Base-by-base conservation (phyloP, 2,329 filamentous ascomycete genomes). In the Moelleriella libera region DNA sequence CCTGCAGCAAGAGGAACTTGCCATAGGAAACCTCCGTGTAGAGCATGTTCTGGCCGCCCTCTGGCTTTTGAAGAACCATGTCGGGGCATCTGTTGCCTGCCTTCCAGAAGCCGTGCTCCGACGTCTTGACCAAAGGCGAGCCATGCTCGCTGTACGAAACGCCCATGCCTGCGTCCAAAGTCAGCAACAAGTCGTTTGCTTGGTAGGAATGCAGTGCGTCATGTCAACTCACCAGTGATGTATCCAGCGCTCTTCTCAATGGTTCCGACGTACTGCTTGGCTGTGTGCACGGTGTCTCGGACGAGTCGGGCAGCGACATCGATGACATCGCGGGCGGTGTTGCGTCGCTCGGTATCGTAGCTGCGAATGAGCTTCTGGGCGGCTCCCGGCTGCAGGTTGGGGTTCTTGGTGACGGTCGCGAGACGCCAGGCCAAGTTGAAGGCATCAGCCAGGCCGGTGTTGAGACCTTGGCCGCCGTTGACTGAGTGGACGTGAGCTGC, bases 381-480 rank as follows among this genome's bases (percentile, higher is more conserved):
- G 2, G 51, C 55, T 3, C 47, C 55, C 1, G 51, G 47, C 14
- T 49, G 47, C 28, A 64, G 51, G 6, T 46, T 45, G 2, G 57
- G 50, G 11, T 57, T 49, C 6, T 54, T 59, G 7, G 61, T 37
- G 1, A 59, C 58, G 1, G 52, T 45, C 5, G 56, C 65, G 0
- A 78, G 54, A 37, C 76, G 75, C 74, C 75, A 79, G 7, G 67
- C 68, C 1, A 79, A 55, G 42, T 71, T 73, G 30, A 76, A 71
- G 0, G 74, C 72, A 54, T 79, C 75, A 5, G 72, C 69, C 32
- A 78, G 67, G 4, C 76, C 75, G 0, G 75, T 78, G 52, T 80
- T 80, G 53, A 79, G 66, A 0, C 76, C 76, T 51, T 78, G 75
- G 0, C 74, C 76, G 0, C 74, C 75, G 7, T 74, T 72, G 37